Conservation (phyloP, 345 rosid genomes). For the Kernera saxatilis region DNA sequence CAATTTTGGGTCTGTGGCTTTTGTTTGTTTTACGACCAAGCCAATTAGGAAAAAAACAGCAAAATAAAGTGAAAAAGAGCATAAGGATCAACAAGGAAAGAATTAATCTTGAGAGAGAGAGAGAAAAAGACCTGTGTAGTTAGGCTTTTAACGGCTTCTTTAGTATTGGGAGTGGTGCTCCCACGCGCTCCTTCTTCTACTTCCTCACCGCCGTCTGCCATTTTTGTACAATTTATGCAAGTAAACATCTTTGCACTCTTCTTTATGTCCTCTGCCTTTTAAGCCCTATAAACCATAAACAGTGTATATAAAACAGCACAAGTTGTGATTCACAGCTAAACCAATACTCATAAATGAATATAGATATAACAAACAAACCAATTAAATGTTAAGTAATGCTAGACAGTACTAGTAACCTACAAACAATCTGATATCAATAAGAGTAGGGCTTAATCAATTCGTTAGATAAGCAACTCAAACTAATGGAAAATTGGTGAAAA, state of each 20-base stretch:
- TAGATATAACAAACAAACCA: background rate
- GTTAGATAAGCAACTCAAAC: slow-evolving; percentile 3
- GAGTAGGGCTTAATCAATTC: background rate
- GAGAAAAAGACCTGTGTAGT: slow-evolving; percentile 71
- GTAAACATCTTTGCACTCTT: slow-evolving; percentile 65
- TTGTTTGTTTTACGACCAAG: slow-evolving; percentile 9
- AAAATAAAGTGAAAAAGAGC: slow-evolving; percentile 15
- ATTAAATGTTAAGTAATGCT: slow-evolving; percentile 3
- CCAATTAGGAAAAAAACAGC: slow-evolving; percentile 5
- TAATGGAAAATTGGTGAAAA: background rate
- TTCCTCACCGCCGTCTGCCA: slow-evolving; percentile 66
- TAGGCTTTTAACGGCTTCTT: slow-evolving; percentile 99
- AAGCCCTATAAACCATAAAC: background rate
- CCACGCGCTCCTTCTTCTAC: slow-evolving; percentile 53
- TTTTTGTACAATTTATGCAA: slow-evolving; percentile 90
- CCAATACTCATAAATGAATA: background rate
- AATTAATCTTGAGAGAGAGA: slow-evolving; percentile 6
- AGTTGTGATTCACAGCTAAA: background rate
- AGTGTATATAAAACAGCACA: slow-evolving; percentile 4
- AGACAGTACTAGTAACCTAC: slow-evolving; percentile 2
- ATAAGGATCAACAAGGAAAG: slow-evolving; percentile 15
- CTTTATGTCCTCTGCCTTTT: slow-evolving; percentile 9
- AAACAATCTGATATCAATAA: background rate
- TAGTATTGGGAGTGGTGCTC: slow-evolving; percentile 70
- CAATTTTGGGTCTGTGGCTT: background rate